Base-by-base conservation (phyloP, 1,139 yeast genomes). In the Hyphopichia pseudoburtonii region DNA sequence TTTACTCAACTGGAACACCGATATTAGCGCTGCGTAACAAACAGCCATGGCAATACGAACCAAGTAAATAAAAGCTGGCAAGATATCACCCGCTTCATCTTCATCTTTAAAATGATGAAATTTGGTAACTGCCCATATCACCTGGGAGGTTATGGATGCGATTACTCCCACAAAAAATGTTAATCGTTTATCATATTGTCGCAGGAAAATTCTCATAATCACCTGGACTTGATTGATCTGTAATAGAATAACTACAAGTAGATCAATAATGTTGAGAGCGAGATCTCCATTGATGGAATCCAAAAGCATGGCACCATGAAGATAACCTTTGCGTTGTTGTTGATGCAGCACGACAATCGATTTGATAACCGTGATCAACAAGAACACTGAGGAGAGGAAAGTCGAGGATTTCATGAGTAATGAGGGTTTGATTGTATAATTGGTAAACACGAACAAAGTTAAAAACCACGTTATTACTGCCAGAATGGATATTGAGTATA, bases 11-110 rank as follows among this genome's bases (percentile, higher is more conserved):
- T 81, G 66, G 51, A 77, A 83, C 28, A 80, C 80, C 5, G 78
- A 62, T 24, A 87, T 74, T 33, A 85, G 70, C 3, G 82, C 83
- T 2, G 88, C 82, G 59, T 82, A 88, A 51, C 87, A 70, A 24
- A 85, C 74, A 6, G 88, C 78, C 52, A 86, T 70, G 8, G 92
- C 83, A 28, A 88, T 86, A 43, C 94, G 73, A 28, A 88, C 76
- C 40, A 88, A 68, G 52, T 87, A 88, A 12, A 82, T 82, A 54
- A 88, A 83, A 0, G 95, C 90, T 0, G 95, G 89, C 11, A 87
- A 54, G 10, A 86, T 80, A 17, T 80, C 78, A 9, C 77, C 71
- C 9, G 78, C 74, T 39, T 74, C 76, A 36, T 64, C 62, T 12
- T 57, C 65, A 3, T 52, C 58, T 2, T 41, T 38, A 39, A 65